Evolutionary conservation across 1,284 basidiomycete species (phyloP), one percentile per base, ranked within the genome.

Genomic region (Meira nashicola): DNA sequence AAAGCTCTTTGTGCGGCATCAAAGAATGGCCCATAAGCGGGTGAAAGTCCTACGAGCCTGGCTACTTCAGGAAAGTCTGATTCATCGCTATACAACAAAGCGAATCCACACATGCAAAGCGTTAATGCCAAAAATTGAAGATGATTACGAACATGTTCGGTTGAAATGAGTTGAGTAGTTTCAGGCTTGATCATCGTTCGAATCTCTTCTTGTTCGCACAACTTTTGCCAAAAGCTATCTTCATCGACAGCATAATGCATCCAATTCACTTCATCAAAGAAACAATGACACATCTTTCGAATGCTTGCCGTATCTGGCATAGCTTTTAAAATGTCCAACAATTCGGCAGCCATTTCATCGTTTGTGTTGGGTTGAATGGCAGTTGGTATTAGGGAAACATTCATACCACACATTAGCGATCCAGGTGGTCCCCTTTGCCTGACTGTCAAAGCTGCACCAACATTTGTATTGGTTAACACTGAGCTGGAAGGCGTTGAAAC

Each of bases 201-300:
- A 11, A 60, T 4, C 41, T 64, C 60, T 23, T 68, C 64, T 39
- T 66, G 6, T 21, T 37, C 21, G 37, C 57, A 40, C 2, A 62
- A 60, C 19, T 53, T 51, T 21, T 60, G 55, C 50, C 50, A 53
- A 48, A 71, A 63, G 1, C 51, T 41, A 10, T 60, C 58, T 39
- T 63, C 57, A 39, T 59, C 57, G n/a, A 73, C 58, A 37, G 72
- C 58, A 17, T 61, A 59, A 8, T 57, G 51, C 55, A 66, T 63
- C 60, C 64, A 68, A 50, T 64, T 63, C 6, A 74, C 58, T 40
- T 74, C 68, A 23, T 57, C 55, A 21, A 64, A 59, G 52, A 67
- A 74, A 25, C 61, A 60, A 17, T 60, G 54, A 53, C 55, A 55
- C 38, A 74, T 57, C 5, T 43, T 33, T 25, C 55, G 57, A 4